Evolutionary conservation across 768 basidiomycete species (phyloP).

Genomic region (Lentinula detonsa): DNA sequence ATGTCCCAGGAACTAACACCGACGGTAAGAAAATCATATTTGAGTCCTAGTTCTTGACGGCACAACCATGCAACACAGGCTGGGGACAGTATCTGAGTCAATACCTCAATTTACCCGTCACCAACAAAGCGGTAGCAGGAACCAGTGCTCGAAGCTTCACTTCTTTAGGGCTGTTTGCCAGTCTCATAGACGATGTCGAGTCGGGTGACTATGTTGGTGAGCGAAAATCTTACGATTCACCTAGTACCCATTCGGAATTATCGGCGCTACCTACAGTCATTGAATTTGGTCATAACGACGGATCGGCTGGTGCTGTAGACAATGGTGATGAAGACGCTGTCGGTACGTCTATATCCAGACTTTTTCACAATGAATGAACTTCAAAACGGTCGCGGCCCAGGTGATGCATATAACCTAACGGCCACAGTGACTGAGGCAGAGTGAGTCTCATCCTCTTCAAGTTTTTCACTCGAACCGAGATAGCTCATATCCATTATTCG

Average conservation of each 20-base stretch:
- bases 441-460: constrained; percentile 18
- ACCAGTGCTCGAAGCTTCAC: constrained; percentile 41
- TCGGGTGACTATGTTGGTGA: constrained; percentile 34
- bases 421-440: constrained; percentile 26
- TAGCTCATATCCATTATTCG: not conserved
- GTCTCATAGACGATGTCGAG: constrained; percentile 31
- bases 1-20: constrained; percentile 10
- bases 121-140: constrained; percentile 41
- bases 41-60: not conserved
- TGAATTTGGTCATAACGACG: constrained; percentile 24
- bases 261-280: constrained; percentile 9
- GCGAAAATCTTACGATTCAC: not conserved
- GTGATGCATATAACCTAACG: constrained; percentile 28
- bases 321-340: constrained; percentile 36
- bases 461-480: not conserved
- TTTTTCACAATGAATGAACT: not conserved
- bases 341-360: constrained; percentile 13
- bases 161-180: constrained; percentile 38
- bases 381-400: not conserved
- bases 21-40: not conserved
- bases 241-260: not conserved
- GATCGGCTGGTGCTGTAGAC: constrained; percentile 18
- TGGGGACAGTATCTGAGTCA: constrained; percentile 40
- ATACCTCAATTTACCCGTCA: constrained; percentile 35
- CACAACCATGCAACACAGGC: constrained; percentile 18